Percentiles rank a stretch among this genome's conserved stretches.
These are phyloP conservation scores for Rhizoclosmatium sp. DNA, from an alignment of 192 early-diverging fungal genomes.

Conservation along the genomic window DNA sequence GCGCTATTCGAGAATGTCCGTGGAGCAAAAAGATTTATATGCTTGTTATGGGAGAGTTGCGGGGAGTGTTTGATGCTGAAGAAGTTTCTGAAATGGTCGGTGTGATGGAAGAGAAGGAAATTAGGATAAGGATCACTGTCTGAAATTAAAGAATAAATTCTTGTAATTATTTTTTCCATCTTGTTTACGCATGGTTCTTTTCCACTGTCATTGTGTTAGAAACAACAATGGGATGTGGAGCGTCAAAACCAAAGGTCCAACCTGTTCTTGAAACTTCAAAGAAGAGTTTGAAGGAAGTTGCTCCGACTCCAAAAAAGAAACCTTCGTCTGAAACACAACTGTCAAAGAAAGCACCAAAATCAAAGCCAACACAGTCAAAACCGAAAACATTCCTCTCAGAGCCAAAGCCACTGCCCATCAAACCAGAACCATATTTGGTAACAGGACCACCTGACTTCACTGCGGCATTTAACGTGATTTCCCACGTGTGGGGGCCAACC, in stretches of 20 bases:
- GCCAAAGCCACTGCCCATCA: background rate
- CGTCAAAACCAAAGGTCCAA: background rate
- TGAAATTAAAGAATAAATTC: background rate
- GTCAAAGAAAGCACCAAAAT: background rate
- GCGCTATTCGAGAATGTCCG: slow-evolving; percentile 70
- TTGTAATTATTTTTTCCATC: background rate
- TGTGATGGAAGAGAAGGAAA: slow-evolving; percentile 74
- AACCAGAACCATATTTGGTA: background rate
- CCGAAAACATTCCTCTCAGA: background rate
- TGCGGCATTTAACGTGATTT: background rate
- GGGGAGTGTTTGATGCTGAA: slow-evolving; percentile 47
- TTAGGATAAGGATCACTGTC: slow-evolving; percentile 50
- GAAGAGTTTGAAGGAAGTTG: background rate
- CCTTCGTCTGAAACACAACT: background rate
- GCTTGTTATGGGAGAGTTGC: slow-evolving; percentile 56
- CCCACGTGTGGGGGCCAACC: background rate
- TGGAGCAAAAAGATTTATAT: slow-evolving; percentile 63
- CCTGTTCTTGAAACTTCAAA: background rate
- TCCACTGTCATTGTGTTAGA: background rate
- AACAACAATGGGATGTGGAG: background rate
- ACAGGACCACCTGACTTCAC: background rate
- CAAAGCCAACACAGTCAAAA: background rate
- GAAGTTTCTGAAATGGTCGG: slow-evolving; percentile 61
- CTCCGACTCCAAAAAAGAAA: background rate
- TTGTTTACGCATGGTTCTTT: no score